Conservation (phyloP, 495 filamentous ascomycete species). For the Penicillium antarcticum region DNA sequence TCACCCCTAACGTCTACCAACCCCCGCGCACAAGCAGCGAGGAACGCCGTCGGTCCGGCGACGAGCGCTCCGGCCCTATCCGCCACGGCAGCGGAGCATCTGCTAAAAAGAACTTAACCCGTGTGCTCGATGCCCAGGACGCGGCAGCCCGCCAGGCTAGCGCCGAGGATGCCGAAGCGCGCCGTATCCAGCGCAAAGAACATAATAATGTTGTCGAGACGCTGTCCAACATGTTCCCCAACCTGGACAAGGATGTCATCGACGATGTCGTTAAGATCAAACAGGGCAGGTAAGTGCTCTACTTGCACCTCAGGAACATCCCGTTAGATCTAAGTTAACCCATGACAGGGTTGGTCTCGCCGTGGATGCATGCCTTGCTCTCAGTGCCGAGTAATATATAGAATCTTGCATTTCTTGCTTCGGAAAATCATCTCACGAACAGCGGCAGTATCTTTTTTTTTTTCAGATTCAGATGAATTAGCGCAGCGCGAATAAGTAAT, state of each 20-base stretch:
- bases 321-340: background rate
- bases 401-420: slow-evolving; percentile 3
- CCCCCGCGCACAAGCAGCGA: slow-evolving; percentile 46
- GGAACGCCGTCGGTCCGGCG: slow-evolving; percentile 39
- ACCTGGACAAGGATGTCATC: slow-evolving; percentile 85
- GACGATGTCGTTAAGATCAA: slow-evolving; percentile 91
- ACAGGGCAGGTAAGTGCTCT: slow-evolving; percentile 71
- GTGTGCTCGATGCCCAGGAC: slow-evolving; percentile 64
- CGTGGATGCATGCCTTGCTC: slow-evolving; percentile 85
- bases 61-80: slow-evolving; percentile 27
- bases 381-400: slow-evolving; percentile 52
- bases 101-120: slow-evolving; percentile 27
- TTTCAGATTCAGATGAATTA: background rate
- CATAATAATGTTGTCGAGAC: slow-evolving; percentile 90
- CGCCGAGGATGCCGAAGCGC: slow-evolving; percentile 86
- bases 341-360: slow-evolving; percentile 73
- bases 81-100: slow-evolving; percentile 13
- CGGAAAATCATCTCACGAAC: background rate
- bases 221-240: slow-evolving; percentile 87
- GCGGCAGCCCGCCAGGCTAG: slow-evolving; percentile 92
- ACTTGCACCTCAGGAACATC: background rate
- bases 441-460: background rate
- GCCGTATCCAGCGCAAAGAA: slow-evolving; percentile 78
- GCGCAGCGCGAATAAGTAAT: too few relatives aligned
- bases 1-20: slow-evolving; percentile 55